A percentile compares a stretch with the other conserved stretches of the same genome.
Evolutionary conservation across 2,329 filamentous ascomycete species (phyloP).

Genomic region (Colletotrichum liriopes): DNA sequence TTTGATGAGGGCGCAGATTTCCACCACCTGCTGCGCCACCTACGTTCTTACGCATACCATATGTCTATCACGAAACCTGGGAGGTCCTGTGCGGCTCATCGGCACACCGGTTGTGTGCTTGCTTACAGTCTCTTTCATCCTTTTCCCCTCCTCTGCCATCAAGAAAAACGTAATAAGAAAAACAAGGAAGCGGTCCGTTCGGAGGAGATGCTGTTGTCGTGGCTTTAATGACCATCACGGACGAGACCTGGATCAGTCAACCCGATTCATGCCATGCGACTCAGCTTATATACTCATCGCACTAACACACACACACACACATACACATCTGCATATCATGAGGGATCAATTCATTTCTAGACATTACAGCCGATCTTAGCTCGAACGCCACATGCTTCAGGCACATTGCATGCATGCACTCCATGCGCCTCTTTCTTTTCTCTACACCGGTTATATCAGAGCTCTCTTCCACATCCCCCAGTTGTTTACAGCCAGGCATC

Average conservation of each 20-base stretch:
- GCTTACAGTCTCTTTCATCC: neutral
- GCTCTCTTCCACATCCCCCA: neutral
- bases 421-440: neutral
- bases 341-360: constrained; percentile 10
- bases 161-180: too few species aligned
- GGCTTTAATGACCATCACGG: neutral
- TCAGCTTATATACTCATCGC: neutral
- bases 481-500: neutral
- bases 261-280: neutral
- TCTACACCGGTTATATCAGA: too few species aligned
- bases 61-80: neutral
- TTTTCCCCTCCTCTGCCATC: too few species aligned
- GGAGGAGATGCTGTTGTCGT: neutral
- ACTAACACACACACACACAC: neutral
- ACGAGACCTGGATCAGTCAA: neutral
- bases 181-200: too few species aligned
- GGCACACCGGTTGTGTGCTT: neutral
- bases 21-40: neutral
- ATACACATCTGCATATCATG: neutral
- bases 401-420: constrained; percentile 1
- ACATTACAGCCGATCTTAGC: constrained; percentile 4
- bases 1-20: neutral
- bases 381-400: neutral
- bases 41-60: neutral
- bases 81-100: neutral